A percentile compares a stretch with the other conserved stretches of the same genome.
Evolutionary conservation across 2,329 filamentous ascomycete species (phyloP).

Genomic region (Neonectria ditissima): DNA sequence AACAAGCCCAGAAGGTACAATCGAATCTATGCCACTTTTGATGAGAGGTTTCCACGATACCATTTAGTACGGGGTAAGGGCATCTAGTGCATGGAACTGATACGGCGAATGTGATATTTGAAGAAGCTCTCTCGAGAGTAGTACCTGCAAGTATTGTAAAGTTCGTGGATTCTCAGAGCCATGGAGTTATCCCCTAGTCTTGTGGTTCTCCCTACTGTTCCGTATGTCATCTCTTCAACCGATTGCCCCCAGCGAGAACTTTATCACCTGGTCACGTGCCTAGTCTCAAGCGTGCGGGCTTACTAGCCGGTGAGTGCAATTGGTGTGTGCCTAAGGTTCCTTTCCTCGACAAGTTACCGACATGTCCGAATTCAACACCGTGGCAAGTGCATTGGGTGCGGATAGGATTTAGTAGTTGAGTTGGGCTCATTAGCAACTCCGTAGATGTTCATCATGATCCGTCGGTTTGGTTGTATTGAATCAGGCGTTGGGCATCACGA

Average conservation of each 20-base stretch:
- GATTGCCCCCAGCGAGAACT: neutral
- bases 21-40: neutral
- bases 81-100: neutral
- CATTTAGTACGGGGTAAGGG: neutral
- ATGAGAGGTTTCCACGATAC: neutral
- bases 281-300: neutral
- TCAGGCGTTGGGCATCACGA: constrained; percentile 8
- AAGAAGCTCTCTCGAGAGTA: neutral
- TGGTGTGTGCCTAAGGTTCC: constrained; percentile 12
- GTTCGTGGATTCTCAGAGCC: no score
- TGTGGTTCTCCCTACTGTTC: neutral
- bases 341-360: constrained; percentile 1
- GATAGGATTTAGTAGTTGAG: no score
- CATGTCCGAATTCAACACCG: neutral
- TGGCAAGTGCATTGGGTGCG: no score
- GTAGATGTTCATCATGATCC: neutral
- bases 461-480: neutral
- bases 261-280: constrained; percentile 7
- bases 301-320: neutral
- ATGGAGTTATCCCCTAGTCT: neutral
- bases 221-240: no score
- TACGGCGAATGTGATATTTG: neutral
- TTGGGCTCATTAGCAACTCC: neutral
- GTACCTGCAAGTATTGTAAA: neutral
- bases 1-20: neutral